phyloP scores from a whole-genome alignment of 129 eudicot species.

The Lonicera japonica region DNA sequence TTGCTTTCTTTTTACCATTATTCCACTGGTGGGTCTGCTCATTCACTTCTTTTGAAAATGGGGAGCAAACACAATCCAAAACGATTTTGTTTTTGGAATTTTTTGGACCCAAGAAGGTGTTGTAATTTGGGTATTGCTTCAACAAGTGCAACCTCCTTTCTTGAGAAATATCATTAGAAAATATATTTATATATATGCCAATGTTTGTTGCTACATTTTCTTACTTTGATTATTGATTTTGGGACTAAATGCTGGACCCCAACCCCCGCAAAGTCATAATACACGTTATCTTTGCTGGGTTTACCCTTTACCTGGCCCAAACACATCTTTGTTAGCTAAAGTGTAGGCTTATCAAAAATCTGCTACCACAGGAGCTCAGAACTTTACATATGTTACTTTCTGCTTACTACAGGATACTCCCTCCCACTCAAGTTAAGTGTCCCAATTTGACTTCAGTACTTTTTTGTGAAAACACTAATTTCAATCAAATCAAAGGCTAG shows the following conservation, averaged over 20 bases:
- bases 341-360: too few relatives aligned
- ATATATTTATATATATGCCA: too few relatives aligned
- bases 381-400: too few relatives aligned
- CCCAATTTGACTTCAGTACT: too few relatives aligned
- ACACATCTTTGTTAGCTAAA: too few relatives aligned
- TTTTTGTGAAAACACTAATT: too few relatives aligned
- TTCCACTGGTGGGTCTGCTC: conserved; percentile 39
- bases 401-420: too few relatives aligned
- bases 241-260: neutral
- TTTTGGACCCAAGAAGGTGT: conserved; percentile 8
- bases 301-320: too few relatives aligned
- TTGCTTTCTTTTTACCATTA: conserved; percentile 26
- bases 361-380: too few relatives aligned
- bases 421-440: too few relatives aligned
- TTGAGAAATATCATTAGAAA: neutral
- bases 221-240: neutral
- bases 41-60: conserved; percentile 20
- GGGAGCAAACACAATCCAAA: conserved; percentile 47
- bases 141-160: neutral
- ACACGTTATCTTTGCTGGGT: neutral
- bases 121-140: neutral
- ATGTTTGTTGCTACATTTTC: neutral
- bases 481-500: too few relatives aligned
- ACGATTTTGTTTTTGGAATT: conserved; percentile 40
- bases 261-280: neutral